These are phyloP conservation scores for Monosporascus sp. DNA, from an alignment of 2,329 filamentous ascomycete genomes.

Conservation along the genomic window DNA sequence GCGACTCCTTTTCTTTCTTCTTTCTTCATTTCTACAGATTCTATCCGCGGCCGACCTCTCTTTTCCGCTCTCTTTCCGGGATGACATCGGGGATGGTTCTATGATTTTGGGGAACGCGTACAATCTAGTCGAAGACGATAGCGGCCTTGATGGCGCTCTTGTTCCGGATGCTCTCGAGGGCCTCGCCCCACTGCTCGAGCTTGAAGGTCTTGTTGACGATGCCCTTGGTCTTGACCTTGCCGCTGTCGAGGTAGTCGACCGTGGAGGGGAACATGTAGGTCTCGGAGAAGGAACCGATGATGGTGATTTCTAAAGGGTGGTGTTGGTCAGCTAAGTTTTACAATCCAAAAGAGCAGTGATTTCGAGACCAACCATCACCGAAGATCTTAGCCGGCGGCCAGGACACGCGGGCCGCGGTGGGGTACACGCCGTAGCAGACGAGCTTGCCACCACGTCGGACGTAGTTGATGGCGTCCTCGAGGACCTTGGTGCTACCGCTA, in stretches of 20 bases:
- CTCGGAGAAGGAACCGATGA: conserved; percentile 69
- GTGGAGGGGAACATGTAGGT: conserved; percentile 64
- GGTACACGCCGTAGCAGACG: conserved; percentile 68
- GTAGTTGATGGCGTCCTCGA: conserved; percentile 68
- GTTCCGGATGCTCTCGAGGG: conserved; percentile 65
- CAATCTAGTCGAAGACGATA: conserved; percentile 59
- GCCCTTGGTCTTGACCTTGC: conserved; percentile 58
- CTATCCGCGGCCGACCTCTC: neutral
- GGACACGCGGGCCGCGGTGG: conserved; percentile 54
- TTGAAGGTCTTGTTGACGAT: conserved; percentile 71
- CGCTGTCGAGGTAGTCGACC: conserved; percentile 50
- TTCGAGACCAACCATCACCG: conserved; percentile 32
- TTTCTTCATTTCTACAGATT: too few species aligned
- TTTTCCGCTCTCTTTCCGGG: neutral
- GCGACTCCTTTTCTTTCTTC: too few species aligned
- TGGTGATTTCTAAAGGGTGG: conserved; percentile 58
- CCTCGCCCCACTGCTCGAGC: conserved; percentile 68
- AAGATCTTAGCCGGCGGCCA: conserved; percentile 72
- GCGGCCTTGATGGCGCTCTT: conserved; percentile 71
- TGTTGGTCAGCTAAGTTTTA: conserved; percentile 23
- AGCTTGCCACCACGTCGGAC: conserved; percentile 67
- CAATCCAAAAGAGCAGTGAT: neutral
- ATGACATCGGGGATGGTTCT: neutral
- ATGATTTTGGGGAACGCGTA: neutral
- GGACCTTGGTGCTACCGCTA: conserved; percentile 63